Percentiles rank a stretch among this genome's conserved stretches.
These are phyloP conservation scores for Flaveria trinervia DNA, from an alignment of 129 eudicot species.

Conservation along the genomic window DNA sequence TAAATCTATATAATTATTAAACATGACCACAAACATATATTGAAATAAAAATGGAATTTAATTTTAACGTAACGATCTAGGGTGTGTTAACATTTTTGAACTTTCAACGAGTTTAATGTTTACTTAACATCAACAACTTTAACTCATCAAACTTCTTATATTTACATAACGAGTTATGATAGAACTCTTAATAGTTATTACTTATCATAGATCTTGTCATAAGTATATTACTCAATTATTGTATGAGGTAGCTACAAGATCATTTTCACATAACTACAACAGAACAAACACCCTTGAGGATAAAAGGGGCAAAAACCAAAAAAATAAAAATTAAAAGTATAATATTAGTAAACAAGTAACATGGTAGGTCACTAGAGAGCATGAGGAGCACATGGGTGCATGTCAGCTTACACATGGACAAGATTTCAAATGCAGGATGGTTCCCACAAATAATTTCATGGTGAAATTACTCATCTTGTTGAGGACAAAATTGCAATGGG, in stretches of 20 bases:
- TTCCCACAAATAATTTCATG: constrained; percentile 1
- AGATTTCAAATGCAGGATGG: constrained; percentile 19
- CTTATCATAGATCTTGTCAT: too few species aligned
- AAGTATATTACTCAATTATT: not conserved
- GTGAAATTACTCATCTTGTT: not conserved
- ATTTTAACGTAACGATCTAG: too few species aligned
- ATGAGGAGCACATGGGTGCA: constrained; percentile 48
- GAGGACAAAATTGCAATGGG: not conserved
- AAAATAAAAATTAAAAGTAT: not conserved
- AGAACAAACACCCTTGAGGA: constrained; percentile 16
- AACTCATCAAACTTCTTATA: too few species aligned
- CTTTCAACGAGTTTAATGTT: too few species aligned
- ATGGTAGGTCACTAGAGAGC: constrained; percentile 31
- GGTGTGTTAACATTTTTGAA: too few species aligned
- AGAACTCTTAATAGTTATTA: not conserved
- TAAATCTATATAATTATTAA: not conserved
- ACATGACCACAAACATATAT: not conserved
- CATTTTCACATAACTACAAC: constrained; percentile 25
- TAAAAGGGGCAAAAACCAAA: constrained; percentile 16
- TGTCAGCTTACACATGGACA: constrained; percentile 45
- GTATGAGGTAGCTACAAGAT: constrained; percentile 12
- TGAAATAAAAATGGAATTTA: too few species aligned
- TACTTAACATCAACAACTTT: too few species aligned
- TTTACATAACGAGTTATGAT: not conserved
- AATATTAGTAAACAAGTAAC: constrained; percentile 25